Conservation (phyloP, 108 stramenopile genomes). For the Cyclotella sp. region DNA sequence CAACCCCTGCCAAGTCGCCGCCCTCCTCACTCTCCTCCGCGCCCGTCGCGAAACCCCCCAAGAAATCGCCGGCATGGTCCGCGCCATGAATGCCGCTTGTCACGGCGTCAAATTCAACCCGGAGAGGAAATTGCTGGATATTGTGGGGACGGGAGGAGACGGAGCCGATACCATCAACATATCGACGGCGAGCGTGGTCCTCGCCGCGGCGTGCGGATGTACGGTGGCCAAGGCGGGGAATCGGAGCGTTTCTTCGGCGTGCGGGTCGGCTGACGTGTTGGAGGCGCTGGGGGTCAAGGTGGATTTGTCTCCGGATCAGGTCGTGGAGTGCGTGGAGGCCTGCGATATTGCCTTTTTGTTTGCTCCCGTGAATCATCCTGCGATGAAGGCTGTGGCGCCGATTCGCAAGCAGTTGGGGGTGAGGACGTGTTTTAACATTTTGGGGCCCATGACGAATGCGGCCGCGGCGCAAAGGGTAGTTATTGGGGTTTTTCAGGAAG, state of each 20-base stretch:
- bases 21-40: slow-evolving; percentile 89
- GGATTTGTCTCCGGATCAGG: slow-evolving; percentile 86
- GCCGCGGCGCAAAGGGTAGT: slow-evolving; percentile 95
- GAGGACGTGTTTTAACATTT: slow-evolving; percentile 96
- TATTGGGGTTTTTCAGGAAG: slow-evolving; percentile 96
- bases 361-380: slow-evolving; percentile 97
- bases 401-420: slow-evolving; percentile 94
- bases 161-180: slow-evolving; percentile 99
- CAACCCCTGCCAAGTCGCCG: slow-evolving; percentile 85
- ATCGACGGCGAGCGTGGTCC: slow-evolving; percentile 91
- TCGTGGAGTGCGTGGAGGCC: slow-evolving; percentile 89
- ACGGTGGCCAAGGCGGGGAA: slow-evolving; percentile 97
- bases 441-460: slow-evolving; percentile 99
- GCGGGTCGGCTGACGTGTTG: slow-evolving; percentile 96
- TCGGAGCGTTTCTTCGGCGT: slow-evolving; percentile 89
- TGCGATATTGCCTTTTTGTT: slow-evolving; percentile 96
- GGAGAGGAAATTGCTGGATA: slow-evolving; percentile 88
- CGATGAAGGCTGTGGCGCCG: slow-evolving; percentile 96
- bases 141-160: slow-evolving; percentile 99
- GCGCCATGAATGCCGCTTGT: slow-evolving; percentile 92
- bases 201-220: slow-evolving; percentile 96
- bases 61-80: slow-evolving; percentile 96
- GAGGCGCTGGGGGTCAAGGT: slow-evolving; percentile 95
- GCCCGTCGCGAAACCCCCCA: slow-evolving; percentile 91
- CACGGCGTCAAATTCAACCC: slow-evolving; percentile 67